A percentile compares a stretch with the other conserved stretches of the same genome.
phyloP scores from a whole-genome alignment of 2,329 filamentous ascomycete genomes.

The Sporothrix pallida region DNA sequence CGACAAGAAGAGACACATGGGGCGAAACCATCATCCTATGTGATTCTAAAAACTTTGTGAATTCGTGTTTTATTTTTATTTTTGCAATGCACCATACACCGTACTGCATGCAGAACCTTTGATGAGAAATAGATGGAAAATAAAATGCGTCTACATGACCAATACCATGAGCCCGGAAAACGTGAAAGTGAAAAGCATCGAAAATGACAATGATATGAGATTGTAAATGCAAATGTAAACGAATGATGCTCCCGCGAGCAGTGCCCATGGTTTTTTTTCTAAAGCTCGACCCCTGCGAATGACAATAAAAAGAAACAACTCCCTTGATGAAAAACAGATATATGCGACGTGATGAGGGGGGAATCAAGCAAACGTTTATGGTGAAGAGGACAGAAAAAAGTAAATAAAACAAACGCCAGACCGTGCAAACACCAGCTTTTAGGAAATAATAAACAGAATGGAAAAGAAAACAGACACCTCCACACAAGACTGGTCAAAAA shows the following conservation, averaged over 20 bases:
- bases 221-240: neutral
- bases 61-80: neutral
- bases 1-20: too few relatives aligned
- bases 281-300: neutral
- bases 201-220: neutral
- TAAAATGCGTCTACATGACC: neutral
- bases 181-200: neutral
- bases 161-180: neutral
- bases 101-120: neutral
- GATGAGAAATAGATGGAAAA: neutral
- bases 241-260: neutral
- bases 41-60: neutral
- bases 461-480: neutral
- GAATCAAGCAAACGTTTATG: neutral
- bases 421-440: conserved; percentile 7
- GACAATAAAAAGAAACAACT: neutral
- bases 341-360: conserved; percentile 3
- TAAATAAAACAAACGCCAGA: neutral
- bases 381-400: neutral
- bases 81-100: neutral
- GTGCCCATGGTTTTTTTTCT: neutral
- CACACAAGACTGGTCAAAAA: neutral
- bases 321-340: neutral
- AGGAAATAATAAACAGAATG: conserved; percentile 7
- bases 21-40: too few relatives aligned